These are phyloP conservation scores for Solanum sparsipilum DNA, from an alignment of 257 asterid species.

Conservation along the genomic window DNA sequence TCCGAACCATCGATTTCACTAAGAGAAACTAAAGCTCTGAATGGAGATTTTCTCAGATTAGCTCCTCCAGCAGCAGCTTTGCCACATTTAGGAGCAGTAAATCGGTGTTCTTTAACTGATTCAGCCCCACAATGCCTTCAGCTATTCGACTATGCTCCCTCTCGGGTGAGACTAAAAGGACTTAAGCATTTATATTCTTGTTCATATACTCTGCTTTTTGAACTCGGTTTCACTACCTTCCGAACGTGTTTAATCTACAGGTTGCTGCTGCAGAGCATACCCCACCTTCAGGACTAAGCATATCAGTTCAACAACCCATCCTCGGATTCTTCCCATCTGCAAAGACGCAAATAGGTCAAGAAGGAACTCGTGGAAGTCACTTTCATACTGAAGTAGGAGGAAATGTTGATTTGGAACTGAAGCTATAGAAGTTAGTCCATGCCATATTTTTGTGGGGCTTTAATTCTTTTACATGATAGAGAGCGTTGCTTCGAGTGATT, in stretches of 20 bases:
- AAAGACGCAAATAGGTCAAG: conserved; percentile 11
- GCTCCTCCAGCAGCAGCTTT: conserved; percentile 50
- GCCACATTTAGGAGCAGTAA: neutral
- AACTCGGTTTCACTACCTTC: neutral
- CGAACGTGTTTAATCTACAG: conserved; percentile 11
- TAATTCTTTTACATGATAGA: neutral
- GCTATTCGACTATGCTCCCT: conserved; percentile 9
- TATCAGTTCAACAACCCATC: conserved; percentile 15
- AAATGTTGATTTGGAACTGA: conserved; percentile 53
- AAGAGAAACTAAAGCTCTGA: conserved; percentile 24
- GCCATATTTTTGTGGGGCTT: neutral
- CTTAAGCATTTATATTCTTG: neutral
- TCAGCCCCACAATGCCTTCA: conserved; percentile 8
- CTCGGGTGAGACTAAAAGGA: conserved; percentile 27
- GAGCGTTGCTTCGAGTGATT: neutral
- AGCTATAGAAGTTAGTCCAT: conserved; percentile 25
- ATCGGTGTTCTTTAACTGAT: neutral
- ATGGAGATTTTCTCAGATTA: conserved; percentile 58
- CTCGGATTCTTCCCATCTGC: conserved; percentile 47
- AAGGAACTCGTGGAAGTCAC: conserved; percentile 8
- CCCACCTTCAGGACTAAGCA: conserved; percentile 16
- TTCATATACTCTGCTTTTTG: neutral
- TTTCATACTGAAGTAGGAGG: conserved; percentile 28
- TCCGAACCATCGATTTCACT: conserved; percentile 2
- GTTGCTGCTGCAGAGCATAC: conserved; percentile 15